Evolutionary conservation across 106 monocot species (phyloP).

Genomic region (Platanthera guangdongensis): DNA sequence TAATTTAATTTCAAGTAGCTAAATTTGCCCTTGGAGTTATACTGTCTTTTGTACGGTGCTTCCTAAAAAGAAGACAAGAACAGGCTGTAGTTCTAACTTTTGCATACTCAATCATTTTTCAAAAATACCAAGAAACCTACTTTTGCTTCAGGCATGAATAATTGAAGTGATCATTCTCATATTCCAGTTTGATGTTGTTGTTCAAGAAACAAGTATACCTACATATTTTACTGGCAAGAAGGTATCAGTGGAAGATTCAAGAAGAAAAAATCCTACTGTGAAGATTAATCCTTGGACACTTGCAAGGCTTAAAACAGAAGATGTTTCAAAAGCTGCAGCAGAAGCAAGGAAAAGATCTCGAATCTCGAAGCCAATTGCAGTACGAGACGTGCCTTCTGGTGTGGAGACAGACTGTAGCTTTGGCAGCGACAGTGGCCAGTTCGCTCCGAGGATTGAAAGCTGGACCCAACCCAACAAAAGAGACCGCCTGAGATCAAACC

Average conservation of each 20-base stretch:
- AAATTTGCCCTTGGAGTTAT: no score
- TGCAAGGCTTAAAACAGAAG: constrained; percentile 39
- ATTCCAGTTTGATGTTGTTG: constrained; percentile 37
- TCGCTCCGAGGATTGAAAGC: neutral
- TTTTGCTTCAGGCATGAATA: neutral
- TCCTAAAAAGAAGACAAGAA: no score
- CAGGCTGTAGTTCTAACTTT: no score
- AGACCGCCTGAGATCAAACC: constrained; percentile 5
- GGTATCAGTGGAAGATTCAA: constrained; percentile 11
- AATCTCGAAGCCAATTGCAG: constrained; percentile 30
- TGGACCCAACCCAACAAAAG: constrained; percentile 20
- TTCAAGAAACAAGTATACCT: constrained; percentile 23
- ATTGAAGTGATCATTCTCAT: neutral
- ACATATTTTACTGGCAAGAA: constrained; percentile 15
- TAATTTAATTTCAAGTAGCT: no score
- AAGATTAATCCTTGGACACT: constrained; percentile 51
- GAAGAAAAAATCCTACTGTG: constrained; percentile 22
- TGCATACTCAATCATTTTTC: no score
- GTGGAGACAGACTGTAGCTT: constrained; percentile 26
- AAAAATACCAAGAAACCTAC: no score
- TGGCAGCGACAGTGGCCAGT: constrained; percentile 19
- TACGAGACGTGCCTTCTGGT: constrained; percentile 7
- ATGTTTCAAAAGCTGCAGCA: constrained; percentile 35
- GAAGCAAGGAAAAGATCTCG: constrained; percentile 41
- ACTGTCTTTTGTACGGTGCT: no score